Evolutionary conservation across 1,284 basidiomycete species (phyloP).

Genomic region (Amylostereum areolatum): DNA sequence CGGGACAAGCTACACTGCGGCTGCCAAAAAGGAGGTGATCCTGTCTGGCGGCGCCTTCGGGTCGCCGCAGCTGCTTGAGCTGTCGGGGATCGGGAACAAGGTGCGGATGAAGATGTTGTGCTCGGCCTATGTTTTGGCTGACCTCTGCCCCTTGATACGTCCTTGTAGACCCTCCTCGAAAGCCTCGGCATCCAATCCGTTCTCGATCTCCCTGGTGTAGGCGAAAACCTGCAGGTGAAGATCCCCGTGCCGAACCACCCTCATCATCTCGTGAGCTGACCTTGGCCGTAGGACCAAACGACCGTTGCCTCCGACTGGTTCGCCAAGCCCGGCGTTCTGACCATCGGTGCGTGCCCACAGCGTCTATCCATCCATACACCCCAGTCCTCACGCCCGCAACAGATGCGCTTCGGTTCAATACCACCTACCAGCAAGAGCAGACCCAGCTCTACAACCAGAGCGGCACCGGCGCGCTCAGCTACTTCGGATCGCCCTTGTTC

Average conservation of each 20-base stretch:
- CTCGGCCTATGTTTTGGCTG: too few relatives aligned
- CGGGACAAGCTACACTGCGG: slow-evolving; percentile 17
- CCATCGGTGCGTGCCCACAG: slow-evolving; percentile 11
- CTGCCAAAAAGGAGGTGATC: slow-evolving; percentile 26
- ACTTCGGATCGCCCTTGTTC: too few relatives aligned
- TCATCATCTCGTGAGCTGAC: not conserved
- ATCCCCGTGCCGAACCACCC: not conserved
- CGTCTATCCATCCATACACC: slow-evolving; percentile 14
- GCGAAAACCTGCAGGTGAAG: slow-evolving; percentile 39
- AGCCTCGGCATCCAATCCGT: slow-evolving; percentile 32
- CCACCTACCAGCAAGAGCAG: slow-evolving; percentile 1
- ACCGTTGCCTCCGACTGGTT: slow-evolving; percentile 9
- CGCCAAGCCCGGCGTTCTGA: slow-evolving; percentile 12
- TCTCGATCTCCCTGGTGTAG: slow-evolving; percentile 35
- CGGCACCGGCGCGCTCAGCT: too few relatives aligned
- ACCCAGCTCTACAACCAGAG: too few relatives aligned
- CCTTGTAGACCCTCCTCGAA: not conserved
- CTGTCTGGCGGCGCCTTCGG: slow-evolving; percentile 26
- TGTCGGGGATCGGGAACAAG: slow-evolving; percentile 31
- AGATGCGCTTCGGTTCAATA: slow-evolving; percentile 16
- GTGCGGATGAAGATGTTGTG: not conserved
- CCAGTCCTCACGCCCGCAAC: slow-evolving; percentile 18
- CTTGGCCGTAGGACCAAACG: slow-evolving; percentile 5
- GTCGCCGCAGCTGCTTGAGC: slow-evolving; percentile 34
- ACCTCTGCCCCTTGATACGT: slow-evolving; percentile 31